Evolutionary conservation across 1,139 yeast species (phyloP).

Genomic region (Kodamaea ohmeri): DNA sequence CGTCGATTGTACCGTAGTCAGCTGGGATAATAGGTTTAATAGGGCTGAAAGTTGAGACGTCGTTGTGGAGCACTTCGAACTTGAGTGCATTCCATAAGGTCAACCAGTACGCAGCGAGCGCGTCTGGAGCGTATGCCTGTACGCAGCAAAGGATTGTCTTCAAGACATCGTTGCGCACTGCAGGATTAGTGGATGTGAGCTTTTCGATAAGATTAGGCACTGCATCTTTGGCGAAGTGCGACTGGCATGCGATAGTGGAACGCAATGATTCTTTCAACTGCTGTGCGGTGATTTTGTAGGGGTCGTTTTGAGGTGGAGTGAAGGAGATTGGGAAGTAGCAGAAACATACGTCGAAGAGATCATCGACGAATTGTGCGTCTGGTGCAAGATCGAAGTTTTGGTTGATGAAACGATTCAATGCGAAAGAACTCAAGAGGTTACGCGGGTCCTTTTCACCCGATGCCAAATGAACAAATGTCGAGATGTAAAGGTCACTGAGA

Average conservation of each 20-base stretch:
- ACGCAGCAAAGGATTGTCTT: constrained; percentile 60
- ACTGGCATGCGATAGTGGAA: constrained; percentile 60
- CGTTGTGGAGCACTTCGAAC: constrained; percentile 79
- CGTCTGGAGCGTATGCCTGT: constrained; percentile 44
- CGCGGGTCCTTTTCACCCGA: constrained; percentile 93
- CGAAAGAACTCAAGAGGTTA: constrained; percentile 71
- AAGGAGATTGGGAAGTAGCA: constrained; percentile 97
- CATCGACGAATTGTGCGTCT: constrained; percentile 30
- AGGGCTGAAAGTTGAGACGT: constrained; percentile 38
- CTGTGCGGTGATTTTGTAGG: constrained; percentile 74
- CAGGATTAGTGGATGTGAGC: constrained; percentile 75
- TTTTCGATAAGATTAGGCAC: constrained; percentile 81
- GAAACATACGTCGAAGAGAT: constrained; percentile 81
- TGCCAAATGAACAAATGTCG: constrained; percentile 64
- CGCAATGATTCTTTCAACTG: constrained; percentile 64
- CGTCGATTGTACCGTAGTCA: constrained; percentile 31
- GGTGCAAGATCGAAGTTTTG: constrained; percentile 37
- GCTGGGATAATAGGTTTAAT: constrained; percentile 28
- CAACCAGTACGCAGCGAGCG: constrained; percentile 60
- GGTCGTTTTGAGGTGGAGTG: constrained; percentile 89
- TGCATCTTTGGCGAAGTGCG: constrained; percentile 66
- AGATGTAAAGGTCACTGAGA: constrained; percentile 42
- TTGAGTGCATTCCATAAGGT: constrained; percentile 86
- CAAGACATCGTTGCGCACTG: constrained; percentile 74
- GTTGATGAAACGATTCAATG: constrained; percentile 52